Evolutionary conservation across 257 asterid genomes (phyloP), one percentile per base, ranked within the genome.

Genomic region (Lantana camara): DNA sequence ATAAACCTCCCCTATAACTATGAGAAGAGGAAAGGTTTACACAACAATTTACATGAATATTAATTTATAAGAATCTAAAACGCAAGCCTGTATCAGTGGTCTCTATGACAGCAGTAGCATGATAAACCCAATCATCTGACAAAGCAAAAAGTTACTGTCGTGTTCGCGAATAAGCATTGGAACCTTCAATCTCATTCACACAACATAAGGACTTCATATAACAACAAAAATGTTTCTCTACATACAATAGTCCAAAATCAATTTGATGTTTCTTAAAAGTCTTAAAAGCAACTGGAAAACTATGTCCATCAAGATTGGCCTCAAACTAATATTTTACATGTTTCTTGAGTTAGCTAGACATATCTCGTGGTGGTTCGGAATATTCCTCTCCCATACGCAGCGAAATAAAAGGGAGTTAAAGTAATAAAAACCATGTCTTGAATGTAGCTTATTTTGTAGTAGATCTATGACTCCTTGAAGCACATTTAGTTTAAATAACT

Each of bases 301-400:
- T 54, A 61, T 9, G 32, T 44, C 47, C 46, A 16, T 14, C 24
- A 10, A 47, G 57, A 50, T 42, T 16, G 60, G 21, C 27, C 52
- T 5, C 55, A 67, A 42, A 52, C 51, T 49, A 32, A 57, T 40
- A 20, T 12, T 64, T 50, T 42, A 50, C 63, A 75, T 52, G 72
- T 55, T 71, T 68, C 68, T n/a, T 5, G 58, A 71, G 51, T 17
- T 30, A 74, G 38, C 45, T n/a, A 14, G 68, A 22, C 21, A 54
- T 48, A 55, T 15, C 30, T 22, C 67, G 24, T 37, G 10, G n/a
- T n/a, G 47, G 34, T 40, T 40, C 23, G 1, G 35, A 14, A 53
- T 20, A 61, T 14, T 52, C 29, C n/a, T 42, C 20, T 42, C 32
- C 54, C 65, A n/a, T 16, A 7, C 13, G 40, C 12, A 17, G 13